Conservation (phyloP, 2,329 filamentous ascomycete species). For the Shiraia sp. region DNA sequence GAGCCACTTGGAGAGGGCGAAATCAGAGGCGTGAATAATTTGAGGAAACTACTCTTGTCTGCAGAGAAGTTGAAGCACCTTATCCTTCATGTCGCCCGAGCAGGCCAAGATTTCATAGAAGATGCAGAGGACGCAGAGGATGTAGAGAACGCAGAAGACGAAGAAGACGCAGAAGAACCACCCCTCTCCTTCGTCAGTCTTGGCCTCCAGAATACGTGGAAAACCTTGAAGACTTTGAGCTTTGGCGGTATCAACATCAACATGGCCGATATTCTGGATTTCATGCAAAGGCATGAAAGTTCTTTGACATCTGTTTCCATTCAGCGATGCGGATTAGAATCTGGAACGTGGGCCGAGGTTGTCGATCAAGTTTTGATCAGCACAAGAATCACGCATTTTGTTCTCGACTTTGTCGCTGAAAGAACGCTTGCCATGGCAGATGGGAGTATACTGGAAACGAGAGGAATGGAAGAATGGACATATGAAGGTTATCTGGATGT, state of each 20-base stretch:
- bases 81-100: constrained; percentile 16
- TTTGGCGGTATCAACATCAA: constrained; percentile 24
- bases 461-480: constrained; percentile 6
- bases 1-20: constrained; percentile 1
- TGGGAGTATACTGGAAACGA: neutral
- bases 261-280: constrained; percentile 16
- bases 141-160: no score
- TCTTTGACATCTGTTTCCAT: constrained; percentile 22
- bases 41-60: constrained; percentile 17
- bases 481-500: constrained; percentile 16
- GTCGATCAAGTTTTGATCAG: constrained; percentile 29
- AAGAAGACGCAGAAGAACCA: no score
- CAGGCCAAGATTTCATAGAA: constrained; percentile 11
- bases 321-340: constrained; percentile 14
- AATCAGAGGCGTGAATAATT: constrained; percentile 3
- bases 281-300: constrained; percentile 24
- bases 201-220: constrained; percentile 26
- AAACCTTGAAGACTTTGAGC: constrained; percentile 21
- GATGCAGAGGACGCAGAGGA: no score
- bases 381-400: constrained; percentile 20
- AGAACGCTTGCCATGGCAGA: neutral
- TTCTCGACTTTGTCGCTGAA: constrained; percentile 26
- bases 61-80: constrained; percentile 24
- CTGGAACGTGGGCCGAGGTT: constrained; percentile 29
- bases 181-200: constrained; percentile 14